phyloP scores from a whole-genome alignment of 805 yeast genomes.

The Saturnispora diversa region DNA sequence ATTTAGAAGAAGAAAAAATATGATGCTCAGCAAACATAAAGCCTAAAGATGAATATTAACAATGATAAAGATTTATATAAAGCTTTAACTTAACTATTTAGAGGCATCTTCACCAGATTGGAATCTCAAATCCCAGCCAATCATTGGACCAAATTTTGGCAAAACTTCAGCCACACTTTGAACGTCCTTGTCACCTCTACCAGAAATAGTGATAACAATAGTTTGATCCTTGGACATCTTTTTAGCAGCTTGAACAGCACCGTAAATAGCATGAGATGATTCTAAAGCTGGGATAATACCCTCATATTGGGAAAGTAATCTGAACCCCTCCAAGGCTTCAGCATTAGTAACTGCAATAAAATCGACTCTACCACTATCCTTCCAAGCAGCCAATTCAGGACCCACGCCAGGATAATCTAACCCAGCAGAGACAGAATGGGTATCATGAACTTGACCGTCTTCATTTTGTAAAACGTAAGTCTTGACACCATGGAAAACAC shows the following conservation, averaged over 20 bases:
- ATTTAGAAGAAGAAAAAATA: no score
- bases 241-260: slow-evolving; percentile 84
- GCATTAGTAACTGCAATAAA: slow-evolving; percentile 92
- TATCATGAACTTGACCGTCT: slow-evolving; percentile 96
- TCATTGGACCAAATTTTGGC: slow-evolving; percentile 82
- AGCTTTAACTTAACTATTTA: slow-evolving; percentile 13
- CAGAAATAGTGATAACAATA: slow-evolving; percentile 83
- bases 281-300: slow-evolving; percentile 99
- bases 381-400: slow-evolving; percentile 95
- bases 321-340: slow-evolving; percentile 90
- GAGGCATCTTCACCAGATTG: slow-evolving; percentile 35
- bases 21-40: no score
- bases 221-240: slow-evolving; percentile 71
- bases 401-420: slow-evolving; percentile 99
- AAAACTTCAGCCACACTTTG: slow-evolving; percentile 93
- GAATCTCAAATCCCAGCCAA: slow-evolving; percentile 95
- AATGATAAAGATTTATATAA: neutral
- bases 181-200: slow-evolving; percentile 99
- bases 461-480: slow-evolving; percentile 84
- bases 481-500: slow-evolving; percentile 97
- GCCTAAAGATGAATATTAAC: no score
- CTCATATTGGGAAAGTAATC: slow-evolving; percentile 79
- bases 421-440: slow-evolving; percentile 98
- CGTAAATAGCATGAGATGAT: slow-evolving; percentile 92
- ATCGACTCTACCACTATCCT: slow-evolving; percentile 83